These are phyloP conservation scores for Gillenia trifoliata DNA, from an alignment of 306 rosid species.

Conservation along the genomic window DNA sequence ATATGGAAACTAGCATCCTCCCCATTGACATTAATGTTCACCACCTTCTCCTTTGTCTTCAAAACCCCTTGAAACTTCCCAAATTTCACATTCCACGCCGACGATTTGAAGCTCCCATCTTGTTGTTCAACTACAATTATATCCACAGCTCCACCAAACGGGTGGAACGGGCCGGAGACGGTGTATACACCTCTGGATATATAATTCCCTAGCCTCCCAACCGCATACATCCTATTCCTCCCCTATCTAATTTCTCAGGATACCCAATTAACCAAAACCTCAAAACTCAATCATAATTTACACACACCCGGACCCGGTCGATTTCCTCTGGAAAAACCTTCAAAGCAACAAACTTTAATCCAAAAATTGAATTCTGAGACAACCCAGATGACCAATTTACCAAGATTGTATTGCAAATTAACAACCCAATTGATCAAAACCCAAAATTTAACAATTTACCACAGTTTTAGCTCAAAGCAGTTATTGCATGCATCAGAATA, in stretches of 20 bases:
- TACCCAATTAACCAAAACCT: conserved; percentile 7
- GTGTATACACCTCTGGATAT: conserved; percentile 70
- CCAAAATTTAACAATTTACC: background rate
- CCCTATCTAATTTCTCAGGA: conserved; percentile 8
- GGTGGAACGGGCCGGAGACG: conserved; percentile 80
- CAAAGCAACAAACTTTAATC: background rate
- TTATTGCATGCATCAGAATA: background rate
- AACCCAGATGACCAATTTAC: conserved; percentile 20
- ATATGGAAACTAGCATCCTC: conserved; percentile 59
- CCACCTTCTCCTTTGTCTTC: conserved; percentile 65
- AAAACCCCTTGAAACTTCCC: conserved; percentile 95
- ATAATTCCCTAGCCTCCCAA: conserved; percentile 68
- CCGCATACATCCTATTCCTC: conserved; percentile 66
- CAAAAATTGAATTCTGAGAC: conserved; percentile 9
- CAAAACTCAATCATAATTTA: conserved; percentile 15
- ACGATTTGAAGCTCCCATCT: conserved; percentile 84
- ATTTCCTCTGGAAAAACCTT: conserved; percentile 16
- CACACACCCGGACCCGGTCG: background rate
- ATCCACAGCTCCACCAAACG: conserved; percentile 96
- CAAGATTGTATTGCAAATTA: background rate
- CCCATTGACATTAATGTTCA: conserved; percentile 65
- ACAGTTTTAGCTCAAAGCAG: background rate
- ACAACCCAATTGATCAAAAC: conserved; percentile 4
- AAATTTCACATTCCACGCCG: conserved; percentile 87
- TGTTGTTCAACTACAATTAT: conserved; percentile 78